Base-by-base conservation (phyloP, 192 early-diverging fungal genomes). In the Coemansia sp. region DNA sequence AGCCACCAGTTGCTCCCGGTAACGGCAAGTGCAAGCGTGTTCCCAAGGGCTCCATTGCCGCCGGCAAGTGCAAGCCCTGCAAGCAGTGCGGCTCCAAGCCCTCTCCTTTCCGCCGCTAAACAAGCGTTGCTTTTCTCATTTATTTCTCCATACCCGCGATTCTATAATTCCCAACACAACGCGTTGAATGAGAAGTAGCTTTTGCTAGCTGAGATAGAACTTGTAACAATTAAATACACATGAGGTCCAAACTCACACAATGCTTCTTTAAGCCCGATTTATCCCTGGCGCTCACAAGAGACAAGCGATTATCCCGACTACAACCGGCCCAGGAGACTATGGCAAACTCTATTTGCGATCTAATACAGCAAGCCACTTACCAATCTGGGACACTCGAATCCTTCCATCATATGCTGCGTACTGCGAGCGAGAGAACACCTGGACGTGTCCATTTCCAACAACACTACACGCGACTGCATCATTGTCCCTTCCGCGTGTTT, bases 11-110 rank as follows among this genome's bases (percentile, higher is more conserved):
- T 8, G 18, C 50, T 14, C 52, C 52, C 21, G 52, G 52, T 2
- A 55, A 55, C 52, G 74, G 79, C 77, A 82, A 82, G 74, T 76
- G 74, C 79, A 82, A 68, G 73, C 79, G 69, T 39, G 58, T 82
- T 21, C 74, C 79, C 38, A 73, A 70, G 74, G 79, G 79, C 70
- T 82, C 79, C 36, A 82, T 82, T 39, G 79, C 79, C 34, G 79
- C 79, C 20, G 79, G 79, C 67, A 82, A 82, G 79, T 82, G 79
- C 74, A 82, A 76, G 79, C 64, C 74, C 37, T 82, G 79, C 79
- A 73, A 72, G 45, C 72, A 73, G 79, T 82, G 79, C 74, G 38
- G 50, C 14, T 16, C 47, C 62, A 57, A 52, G 41, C 58, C 59
- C 35, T 69, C 64, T 36, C 73, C 68, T 23, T 61, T 62, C 59